These are phyloP conservation scores for Pythium aristosporum DNA, from an alignment of 352 stramenopile genomes.

Conservation along the genomic window DNA sequence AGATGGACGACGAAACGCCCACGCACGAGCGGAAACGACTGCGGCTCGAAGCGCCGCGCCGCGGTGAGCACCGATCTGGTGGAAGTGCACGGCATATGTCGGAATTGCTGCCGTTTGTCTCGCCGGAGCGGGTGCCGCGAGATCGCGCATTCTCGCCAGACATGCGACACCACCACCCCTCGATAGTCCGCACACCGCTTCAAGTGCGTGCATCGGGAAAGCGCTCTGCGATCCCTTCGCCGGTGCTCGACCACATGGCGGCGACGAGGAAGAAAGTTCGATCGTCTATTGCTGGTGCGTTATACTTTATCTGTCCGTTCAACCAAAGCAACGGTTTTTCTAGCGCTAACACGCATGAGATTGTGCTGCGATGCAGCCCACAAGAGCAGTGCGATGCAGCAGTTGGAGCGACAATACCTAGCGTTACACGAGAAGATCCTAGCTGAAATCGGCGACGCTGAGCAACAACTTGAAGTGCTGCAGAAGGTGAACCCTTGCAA, in stretches of 20 bases:
- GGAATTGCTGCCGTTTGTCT: conserved; percentile 26
- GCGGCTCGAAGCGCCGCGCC: conserved; percentile 4
- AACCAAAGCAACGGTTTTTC: conserved; percentile 12
- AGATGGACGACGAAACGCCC: conserved; percentile 11
- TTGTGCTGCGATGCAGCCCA: conserved; percentile 24
- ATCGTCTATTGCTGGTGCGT: conserved; percentile 23
- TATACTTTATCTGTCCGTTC: background rate
- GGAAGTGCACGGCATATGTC: background rate
- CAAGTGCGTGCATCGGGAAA: conserved; percentile 5
- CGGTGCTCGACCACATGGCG: conserved; percentile 20
- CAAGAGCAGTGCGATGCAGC: conserved; percentile 21
- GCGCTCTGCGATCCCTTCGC: conserved; percentile 2
- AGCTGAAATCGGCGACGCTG: conserved; percentile 25
- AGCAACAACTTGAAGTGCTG: conserved; percentile 28
- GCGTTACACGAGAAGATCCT: conserved; percentile 29
- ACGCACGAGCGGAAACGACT: conserved; percentile 14
- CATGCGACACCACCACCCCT: background rate
- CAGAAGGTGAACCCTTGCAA: conserved; percentile 25
- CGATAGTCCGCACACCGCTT: conserved; percentile 12
- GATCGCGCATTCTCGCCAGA: background rate
- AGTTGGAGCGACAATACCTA: conserved; percentile 30
- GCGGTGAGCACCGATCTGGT: background rate
- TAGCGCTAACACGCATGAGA: conserved; percentile 9
- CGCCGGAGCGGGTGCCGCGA: conserved; percentile 9
- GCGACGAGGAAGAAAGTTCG: conserved; percentile 21